These are phyloP conservation scores for Podosphaera fusca DNA, from an alignment of 2,329 filamentous ascomycete genomes.

Conservation along the genomic window DNA sequence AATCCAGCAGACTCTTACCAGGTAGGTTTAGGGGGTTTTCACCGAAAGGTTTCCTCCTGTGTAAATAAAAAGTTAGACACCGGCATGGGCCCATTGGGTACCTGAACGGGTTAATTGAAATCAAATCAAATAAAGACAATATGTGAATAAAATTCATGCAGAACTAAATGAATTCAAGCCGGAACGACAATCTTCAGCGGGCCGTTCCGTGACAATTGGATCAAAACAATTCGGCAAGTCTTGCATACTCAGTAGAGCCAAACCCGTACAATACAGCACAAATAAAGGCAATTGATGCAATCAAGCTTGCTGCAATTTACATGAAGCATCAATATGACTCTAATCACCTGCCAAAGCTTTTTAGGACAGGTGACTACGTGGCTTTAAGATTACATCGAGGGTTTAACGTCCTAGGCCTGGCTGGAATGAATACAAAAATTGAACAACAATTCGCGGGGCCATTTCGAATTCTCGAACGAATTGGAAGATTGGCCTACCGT, in stretches of 20 bases:
- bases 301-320: not conserved
- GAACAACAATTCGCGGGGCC: not conserved
- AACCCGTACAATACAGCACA: not conserved
- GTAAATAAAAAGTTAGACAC: too few species aligned
- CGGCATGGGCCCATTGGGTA: too few species aligned
- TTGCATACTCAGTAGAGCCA: not conserved
- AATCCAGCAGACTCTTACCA: too few species aligned
- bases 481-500: not conserved
- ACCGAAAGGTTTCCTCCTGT: too few species aligned
- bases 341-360: not conserved
- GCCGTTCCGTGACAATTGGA: not conserved
- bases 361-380: not conserved
- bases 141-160: too few species aligned
- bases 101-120: too few species aligned
- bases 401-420: not conserved
- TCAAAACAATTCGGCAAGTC: too few species aligned
- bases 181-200: too few species aligned
- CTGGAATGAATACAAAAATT: not conserved
- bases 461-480: not conserved
- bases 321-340: not conserved
- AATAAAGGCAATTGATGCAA: not conserved
- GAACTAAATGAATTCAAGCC: too few species aligned
- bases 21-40: too few species aligned
- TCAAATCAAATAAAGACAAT: too few species aligned
- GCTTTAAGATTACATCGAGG: not conserved